Conservation (phyloP, 164 flowering plant genomes). For the Tetracentron sinense region DNA sequence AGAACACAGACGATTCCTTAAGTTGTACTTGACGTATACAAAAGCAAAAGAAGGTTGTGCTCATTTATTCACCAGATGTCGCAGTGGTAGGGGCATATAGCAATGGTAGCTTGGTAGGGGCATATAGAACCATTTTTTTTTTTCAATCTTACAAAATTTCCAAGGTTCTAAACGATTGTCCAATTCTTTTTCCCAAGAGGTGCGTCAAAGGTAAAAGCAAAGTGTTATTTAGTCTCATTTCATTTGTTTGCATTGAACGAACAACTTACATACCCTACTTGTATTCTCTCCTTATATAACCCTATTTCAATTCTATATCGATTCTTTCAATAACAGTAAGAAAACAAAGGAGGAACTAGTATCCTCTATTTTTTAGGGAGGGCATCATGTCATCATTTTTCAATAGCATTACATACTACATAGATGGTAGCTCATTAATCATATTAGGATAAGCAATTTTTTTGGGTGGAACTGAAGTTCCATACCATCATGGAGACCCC, state of each 20-base stretch:
- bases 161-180: no score
- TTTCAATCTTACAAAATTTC: no score
- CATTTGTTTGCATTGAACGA: no score
- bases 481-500: neutral
- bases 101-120: no score
- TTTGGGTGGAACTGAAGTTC: neutral
- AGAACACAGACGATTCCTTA: neutral
- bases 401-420: neutral
- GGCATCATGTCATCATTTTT: neutral
- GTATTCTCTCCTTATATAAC: no score
- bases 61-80: neutral
- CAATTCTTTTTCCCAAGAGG: no score
- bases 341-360: neutral
- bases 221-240: no score
- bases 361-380: no score
- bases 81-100: neutral
- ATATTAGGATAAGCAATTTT: neutral
- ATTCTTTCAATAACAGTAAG: neutral
- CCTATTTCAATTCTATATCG: no score
- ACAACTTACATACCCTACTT: no score
- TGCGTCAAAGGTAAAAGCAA: no score
- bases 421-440: neutral
- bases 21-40: neutral
- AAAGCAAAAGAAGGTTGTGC: neutral
- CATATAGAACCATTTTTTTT: neutral